Evolutionary conservation across 306 rosid genomes (phyloP).

Genomic region (Quercus berberidifolia): DNA sequence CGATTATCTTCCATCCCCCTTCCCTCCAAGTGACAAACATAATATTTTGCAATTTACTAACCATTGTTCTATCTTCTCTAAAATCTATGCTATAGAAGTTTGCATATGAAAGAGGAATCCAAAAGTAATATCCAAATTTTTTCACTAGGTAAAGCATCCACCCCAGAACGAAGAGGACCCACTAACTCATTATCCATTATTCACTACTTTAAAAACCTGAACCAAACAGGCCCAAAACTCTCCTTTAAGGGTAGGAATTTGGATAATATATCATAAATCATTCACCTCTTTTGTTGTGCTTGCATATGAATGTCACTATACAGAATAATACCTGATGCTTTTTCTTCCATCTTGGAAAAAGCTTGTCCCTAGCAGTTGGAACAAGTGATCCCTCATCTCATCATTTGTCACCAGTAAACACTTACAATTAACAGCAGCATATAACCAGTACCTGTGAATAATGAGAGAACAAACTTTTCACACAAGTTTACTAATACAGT

Average conservation of each 20-base stretch:
- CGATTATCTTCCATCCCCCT: no score
- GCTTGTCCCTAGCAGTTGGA: conserved; percentile 83
- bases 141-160: no score
- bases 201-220: not conserved
- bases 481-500: not conserved
- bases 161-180: no score
- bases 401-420: conserved; percentile 86
- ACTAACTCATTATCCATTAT: no score
- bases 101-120: no score
- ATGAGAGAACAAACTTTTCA: not conserved
- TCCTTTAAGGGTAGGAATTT: not conserved
- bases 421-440: conserved; percentile 76
- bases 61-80: no score
- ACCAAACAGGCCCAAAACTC: not conserved
- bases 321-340: conserved; percentile 73
- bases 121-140: no score
- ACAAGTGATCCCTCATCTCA: conserved; percentile 96
- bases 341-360: conserved; percentile 97
- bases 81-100: no score
- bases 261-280: not conserved
- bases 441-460: conserved; percentile 83
- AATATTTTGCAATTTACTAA: no score
- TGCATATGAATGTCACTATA: not conserved
- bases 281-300: not conserved
- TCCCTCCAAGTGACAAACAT: no score